Conservation (phyloP, 139 green algal species). For the Tetradesmus obliquus region DNA sequence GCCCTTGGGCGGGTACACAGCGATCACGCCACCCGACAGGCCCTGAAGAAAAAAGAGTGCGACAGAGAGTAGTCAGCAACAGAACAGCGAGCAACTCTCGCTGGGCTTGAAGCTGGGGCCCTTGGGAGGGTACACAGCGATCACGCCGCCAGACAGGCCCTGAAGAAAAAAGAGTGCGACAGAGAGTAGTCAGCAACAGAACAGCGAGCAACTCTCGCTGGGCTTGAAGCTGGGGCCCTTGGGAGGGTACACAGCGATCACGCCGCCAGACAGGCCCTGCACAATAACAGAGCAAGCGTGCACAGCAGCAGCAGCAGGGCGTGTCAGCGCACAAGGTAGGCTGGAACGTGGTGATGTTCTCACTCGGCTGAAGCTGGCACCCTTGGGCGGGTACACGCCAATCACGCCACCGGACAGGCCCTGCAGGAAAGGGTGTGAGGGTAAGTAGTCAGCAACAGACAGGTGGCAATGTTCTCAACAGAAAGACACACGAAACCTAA, state of each 20-base stretch:
- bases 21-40: conserved; percentile 82
- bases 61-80: no score
- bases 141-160: conserved; percentile 82
- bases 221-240: conserved; percentile 75
- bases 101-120: conserved; percentile 76
- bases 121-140: conserved; percentile 85
- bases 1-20: conserved; percentile 79
- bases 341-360: conserved; percentile 96
- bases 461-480: no score
- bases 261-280: conserved; percentile 62
- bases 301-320: background rate
- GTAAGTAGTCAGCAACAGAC: no score
- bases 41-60: no score
- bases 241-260: conserved; percentile 85
- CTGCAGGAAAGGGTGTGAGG: no score
- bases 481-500: no score
- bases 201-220: no score
- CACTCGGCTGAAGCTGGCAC: conserved; percentile 75
- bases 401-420: conserved; percentile 85
- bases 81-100: no score
- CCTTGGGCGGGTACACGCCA: conserved; percentile 78
- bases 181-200: no score
- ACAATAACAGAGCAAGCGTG: background rate
- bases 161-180: no score
- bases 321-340: no score